These are phyloP conservation scores for Jasminum sambac DNA, from an alignment of 257 asterid species.

Conservation along the genomic window DNA sequence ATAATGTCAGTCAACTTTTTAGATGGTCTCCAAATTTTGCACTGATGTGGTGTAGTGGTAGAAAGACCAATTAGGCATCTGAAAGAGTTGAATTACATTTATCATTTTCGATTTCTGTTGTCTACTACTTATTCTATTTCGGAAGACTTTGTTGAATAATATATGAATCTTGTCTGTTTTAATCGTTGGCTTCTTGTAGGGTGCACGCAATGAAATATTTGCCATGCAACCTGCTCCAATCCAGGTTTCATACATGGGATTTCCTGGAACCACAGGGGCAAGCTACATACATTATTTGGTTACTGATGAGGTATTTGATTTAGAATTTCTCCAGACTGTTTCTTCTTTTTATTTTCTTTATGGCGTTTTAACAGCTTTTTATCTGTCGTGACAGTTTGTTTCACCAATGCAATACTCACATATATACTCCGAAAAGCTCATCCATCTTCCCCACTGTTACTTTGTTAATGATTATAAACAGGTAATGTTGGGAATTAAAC, in stretches of 20 bases:
- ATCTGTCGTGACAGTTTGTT: conserved; percentile 67
- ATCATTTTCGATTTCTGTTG: conserved; percentile 20
- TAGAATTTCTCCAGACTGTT: background rate
- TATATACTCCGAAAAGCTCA: conserved; percentile 94
- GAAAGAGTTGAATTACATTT: background rate
- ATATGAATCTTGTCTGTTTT: conserved; percentile 12
- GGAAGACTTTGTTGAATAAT: conserved; percentile 1
- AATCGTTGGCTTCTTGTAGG: conserved; percentile 41
- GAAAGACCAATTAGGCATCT: background rate
- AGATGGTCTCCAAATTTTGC: background rate
- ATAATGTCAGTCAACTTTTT: conserved; percentile 9
- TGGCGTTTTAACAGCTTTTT: conserved; percentile 11
- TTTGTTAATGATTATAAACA: conserved; percentile 97
- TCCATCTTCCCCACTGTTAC: conserved; percentile 95
- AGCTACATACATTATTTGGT: conserved; percentile 87
- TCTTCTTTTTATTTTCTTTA: conserved; percentile 2
- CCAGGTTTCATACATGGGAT: conserved; percentile 99
- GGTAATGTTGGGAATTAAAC: conserved; percentile 41
- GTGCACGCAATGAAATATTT: conserved; percentile 98
- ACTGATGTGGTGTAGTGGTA: background rate
- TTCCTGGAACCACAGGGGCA: conserved; percentile 99
- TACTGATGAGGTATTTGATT: conserved; percentile 74
- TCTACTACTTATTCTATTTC: conserved; percentile 1
- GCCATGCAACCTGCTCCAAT: conserved; percentile 99
- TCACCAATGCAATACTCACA: conserved; percentile 77